A percentile compares a stretch with the other conserved stretches of the same genome.
phyloP scores from a whole-genome alignment of 2,329 filamentous ascomycete species.

The Colletotrichum acutatum region DNA sequence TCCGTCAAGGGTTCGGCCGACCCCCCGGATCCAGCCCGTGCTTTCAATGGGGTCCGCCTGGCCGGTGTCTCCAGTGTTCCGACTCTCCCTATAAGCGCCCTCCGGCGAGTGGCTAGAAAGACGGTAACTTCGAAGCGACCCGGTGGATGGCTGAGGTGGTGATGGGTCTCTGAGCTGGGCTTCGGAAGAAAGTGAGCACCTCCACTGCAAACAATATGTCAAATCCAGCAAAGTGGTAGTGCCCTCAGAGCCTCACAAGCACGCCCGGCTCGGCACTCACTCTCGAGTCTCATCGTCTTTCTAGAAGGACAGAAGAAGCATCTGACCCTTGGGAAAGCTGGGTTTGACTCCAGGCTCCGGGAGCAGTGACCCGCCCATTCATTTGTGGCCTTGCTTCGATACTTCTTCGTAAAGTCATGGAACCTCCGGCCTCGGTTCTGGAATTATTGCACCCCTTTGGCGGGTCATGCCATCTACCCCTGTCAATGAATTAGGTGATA shows the following conservation, averaged over 20 bases:
- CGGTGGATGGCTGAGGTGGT: neutral
- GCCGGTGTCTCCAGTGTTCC: neutral
- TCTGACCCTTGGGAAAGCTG: neutral
- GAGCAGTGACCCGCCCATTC: no score
- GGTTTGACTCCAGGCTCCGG: neutral
- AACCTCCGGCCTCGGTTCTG: conserved; percentile 6
- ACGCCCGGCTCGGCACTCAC: neutral
- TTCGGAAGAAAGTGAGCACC: neutral
- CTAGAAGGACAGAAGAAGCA: neutral
- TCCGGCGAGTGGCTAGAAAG: neutral
- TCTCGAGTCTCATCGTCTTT: neutral
- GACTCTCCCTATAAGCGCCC: neutral
- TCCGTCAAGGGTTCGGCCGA: neutral
- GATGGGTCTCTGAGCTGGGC: neutral
- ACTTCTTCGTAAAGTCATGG: neutral
- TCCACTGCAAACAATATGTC: no score
- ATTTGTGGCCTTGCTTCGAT: neutral
- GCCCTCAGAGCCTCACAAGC: no score
- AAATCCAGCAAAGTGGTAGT: no score
- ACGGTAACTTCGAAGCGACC: neutral
- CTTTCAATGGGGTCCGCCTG: neutral
- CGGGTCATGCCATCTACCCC: neutral
- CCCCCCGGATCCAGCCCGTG: neutral
- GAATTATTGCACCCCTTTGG: neutral
- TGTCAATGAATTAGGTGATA: neutral